Evolutionary conservation across 768 basidiomycete species (phyloP).

Genomic region (Trametes meyenii): DNA sequence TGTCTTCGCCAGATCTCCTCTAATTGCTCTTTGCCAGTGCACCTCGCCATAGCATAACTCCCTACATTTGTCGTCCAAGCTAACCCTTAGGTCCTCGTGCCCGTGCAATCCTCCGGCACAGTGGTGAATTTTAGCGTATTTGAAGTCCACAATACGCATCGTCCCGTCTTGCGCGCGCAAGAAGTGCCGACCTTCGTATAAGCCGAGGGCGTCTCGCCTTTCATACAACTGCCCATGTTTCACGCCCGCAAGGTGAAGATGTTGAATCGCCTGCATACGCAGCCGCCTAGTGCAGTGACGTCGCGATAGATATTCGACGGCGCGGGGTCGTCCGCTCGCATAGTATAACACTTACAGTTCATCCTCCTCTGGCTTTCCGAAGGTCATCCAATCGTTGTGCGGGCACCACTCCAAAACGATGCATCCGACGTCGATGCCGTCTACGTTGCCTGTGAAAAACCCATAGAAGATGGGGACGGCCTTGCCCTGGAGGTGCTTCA

Average conservation of each 20-base stretch:
- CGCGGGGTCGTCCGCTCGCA: not conserved
- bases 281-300: slow-evolving; percentile 27
- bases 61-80: not conserved
- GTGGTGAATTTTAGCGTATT: slow-evolving; percentile 33
- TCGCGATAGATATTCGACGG: too few relatives aligned
- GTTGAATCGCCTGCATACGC: slow-evolving; percentile 36
- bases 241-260: slow-evolving; percentile 43
- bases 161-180: slow-evolving; percentile 31
- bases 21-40: not conserved
- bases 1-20: not conserved
- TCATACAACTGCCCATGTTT: slow-evolving; percentile 38
- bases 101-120: slow-evolving; percentile 24
- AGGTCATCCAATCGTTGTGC: slow-evolving; percentile 16
- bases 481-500: slow-evolving; percentile 40
- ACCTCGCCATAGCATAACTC: slow-evolving; percentile 8
- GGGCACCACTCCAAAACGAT: slow-evolving; percentile 45
- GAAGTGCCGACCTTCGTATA: slow-evolving; percentile 35
- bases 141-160: slow-evolving; percentile 43
- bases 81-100: not conserved
- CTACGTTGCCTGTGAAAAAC: slow-evolving; percentile 36
- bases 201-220: not conserved
- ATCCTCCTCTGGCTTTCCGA: not conserved
- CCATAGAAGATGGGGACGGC: slow-evolving; percentile 45
- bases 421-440: slow-evolving; percentile 35
- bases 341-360: slow-evolving; percentile 5